These are phyloP conservation scores for Kickxella alabastrina DNA, from an alignment of 192 early-diverging fungal species.

Conservation along the genomic window DNA sequence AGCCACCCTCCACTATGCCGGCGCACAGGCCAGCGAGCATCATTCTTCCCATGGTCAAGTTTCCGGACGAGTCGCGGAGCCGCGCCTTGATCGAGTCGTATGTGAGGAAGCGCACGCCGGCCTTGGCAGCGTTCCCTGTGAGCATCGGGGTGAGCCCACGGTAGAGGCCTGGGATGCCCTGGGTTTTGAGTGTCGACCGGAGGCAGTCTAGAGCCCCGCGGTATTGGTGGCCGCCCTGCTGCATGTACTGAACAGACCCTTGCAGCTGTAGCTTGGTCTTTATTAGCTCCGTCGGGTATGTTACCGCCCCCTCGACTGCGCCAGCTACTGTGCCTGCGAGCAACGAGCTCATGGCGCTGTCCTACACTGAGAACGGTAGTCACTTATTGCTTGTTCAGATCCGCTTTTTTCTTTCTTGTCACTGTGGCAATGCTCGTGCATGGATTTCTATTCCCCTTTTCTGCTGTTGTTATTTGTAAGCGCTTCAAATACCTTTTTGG, in stretches of 20 bases:
- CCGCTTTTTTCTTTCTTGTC: neutral
- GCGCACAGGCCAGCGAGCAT: constrained; percentile 82
- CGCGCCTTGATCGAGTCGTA: constrained; percentile 79
- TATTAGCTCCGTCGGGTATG: constrained; percentile 94
- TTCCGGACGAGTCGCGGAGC: constrained; percentile 69
- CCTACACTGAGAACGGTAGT: constrained; percentile 10
- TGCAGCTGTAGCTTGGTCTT: constrained; percentile 96
- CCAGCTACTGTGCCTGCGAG: constrained; percentile 84
- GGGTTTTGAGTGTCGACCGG: constrained; percentile 61
- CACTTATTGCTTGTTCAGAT: neutral
- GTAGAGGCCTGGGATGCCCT: constrained; percentile 78
- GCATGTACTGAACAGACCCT: constrained; percentile 37
- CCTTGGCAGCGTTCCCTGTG: constrained; percentile 88
- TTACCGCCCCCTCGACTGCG: constrained; percentile 82
- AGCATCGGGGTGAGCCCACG: constrained; percentile 85
- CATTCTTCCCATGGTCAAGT: constrained; percentile 61
- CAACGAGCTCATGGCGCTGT: constrained; percentile 60
- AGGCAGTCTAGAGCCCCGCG: constrained; percentile 81
- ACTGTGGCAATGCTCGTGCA: neutral
- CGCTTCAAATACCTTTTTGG: too few relatives aligned
- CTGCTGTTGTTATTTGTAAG: neutral
- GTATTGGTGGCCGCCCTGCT: constrained; percentile 51
- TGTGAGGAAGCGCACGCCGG: constrained; percentile 87
- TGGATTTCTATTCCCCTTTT: neutral
- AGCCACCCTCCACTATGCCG: constrained; percentile 80